Conservation (phyloP, 768 basidiomycete genomes). For the Hypsizygus marmoreus region DNA sequence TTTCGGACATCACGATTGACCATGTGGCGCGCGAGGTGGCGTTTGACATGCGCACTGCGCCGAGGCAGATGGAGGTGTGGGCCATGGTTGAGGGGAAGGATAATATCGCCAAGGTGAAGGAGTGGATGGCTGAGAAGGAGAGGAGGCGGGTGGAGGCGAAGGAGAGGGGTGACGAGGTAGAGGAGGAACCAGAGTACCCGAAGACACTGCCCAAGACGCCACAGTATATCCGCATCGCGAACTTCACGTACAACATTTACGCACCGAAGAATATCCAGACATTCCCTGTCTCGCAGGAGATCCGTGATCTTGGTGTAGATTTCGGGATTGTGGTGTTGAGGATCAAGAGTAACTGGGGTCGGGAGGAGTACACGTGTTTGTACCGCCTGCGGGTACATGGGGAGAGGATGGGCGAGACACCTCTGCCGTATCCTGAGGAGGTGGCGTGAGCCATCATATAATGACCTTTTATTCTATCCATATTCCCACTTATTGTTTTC, state of each 20-base stretch:
- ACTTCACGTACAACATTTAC: slow-evolving; percentile 66
- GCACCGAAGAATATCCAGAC: slow-evolving; percentile 70
- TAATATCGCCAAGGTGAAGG: slow-evolving; percentile 61
- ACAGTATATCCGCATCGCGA: slow-evolving; percentile 64
- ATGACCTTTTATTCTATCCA: slow-evolving; percentile 5
- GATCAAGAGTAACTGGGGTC: slow-evolving; percentile 87
- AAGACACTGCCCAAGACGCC: slow-evolving; percentile 45
- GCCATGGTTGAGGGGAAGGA: slow-evolving; percentile 80
- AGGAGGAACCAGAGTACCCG: slow-evolving; percentile 44
- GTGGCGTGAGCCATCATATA: slow-evolving; percentile 11
- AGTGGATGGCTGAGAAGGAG: slow-evolving; percentile 52
- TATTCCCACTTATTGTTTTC: slow-evolving; percentile 12
- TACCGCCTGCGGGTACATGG: slow-evolving; percentile 87
- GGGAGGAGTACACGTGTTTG: slow-evolving; percentile 80
- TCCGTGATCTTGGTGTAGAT: slow-evolving; percentile 73
- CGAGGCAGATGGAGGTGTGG: slow-evolving; percentile 89
- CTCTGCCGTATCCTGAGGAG: slow-evolving; percentile 35
- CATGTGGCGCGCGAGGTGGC: slow-evolving; percentile 85
- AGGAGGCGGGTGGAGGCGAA: slow-evolving; percentile 32
- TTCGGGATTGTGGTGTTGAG: slow-evolving; percentile 83
- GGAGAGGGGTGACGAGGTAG: slow-evolving; percentile 31
- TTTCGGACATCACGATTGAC: slow-evolving; percentile 83
- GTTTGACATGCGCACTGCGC: slow-evolving; percentile 79
- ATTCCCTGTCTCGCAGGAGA: slow-evolving; percentile 70
- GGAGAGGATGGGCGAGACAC: slow-evolving; percentile 44